phyloP scores from a whole-genome alignment of 768 basidiomycete genomes.

The Xerocomus spinulosus region DNA sequence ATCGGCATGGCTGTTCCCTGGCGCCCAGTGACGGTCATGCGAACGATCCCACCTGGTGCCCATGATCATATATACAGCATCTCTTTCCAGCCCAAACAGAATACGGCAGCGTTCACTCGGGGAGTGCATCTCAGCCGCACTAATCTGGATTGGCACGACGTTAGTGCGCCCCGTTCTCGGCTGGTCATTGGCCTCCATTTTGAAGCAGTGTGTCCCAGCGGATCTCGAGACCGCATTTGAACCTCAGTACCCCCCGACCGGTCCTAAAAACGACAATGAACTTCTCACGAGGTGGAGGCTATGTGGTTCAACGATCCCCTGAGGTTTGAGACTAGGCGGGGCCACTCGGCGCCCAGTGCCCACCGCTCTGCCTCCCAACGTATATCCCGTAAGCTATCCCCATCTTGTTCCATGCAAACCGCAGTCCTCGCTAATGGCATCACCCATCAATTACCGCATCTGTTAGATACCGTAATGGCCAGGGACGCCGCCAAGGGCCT shows the following conservation, averaged over 20 bases:
- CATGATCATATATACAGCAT: conserved; percentile 21
- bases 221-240: conserved; percentile 18
- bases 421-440: conserved; percentile 18
- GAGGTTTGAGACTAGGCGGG: conserved; percentile 7
- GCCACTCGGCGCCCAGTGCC: conserved; percentile 4
- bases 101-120: conserved; percentile 7
- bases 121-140: conserved; percentile 23
- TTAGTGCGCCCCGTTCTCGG: conserved; percentile 21
- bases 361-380: conserved; percentile 8
- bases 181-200: conserved; percentile 8
- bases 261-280: conserved; percentile 15
- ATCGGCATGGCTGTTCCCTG: conserved; percentile 9
- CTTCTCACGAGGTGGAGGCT: conserved; percentile 11
- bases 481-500: conserved; percentile 21
- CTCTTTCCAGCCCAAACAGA: conserved; percentile 8
- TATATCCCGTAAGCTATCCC: conserved; percentile 16
- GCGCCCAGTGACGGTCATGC: conserved; percentile 15
- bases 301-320: conserved; percentile 13
- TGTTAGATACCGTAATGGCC: conserved; percentile 20
- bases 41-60: conserved; percentile 9
- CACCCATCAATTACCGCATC: conserved; percentile 21
- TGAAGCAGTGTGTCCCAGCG: conserved; percentile 13
- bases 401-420: conserved; percentile 12
- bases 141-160: conserved; percentile 20
- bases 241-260: conserved; percentile 20